phyloP scores from a whole-genome alignment of 768 basidiomycete species.

The Kwoniella botswanensis region DNA sequence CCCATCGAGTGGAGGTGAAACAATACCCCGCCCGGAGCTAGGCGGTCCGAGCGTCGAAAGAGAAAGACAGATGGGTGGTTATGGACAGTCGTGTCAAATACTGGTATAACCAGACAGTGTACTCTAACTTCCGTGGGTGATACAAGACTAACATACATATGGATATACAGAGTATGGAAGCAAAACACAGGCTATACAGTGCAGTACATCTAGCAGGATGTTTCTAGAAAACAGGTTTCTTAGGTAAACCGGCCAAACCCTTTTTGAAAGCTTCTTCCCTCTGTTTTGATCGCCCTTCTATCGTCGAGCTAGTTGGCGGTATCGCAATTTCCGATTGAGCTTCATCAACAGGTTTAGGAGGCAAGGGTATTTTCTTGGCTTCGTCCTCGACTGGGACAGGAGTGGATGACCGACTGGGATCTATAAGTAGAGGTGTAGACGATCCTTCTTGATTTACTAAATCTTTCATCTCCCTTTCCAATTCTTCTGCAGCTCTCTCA shows the following conservation, averaged over 20 bases:
- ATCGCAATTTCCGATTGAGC: not conserved
- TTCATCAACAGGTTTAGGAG: not conserved
- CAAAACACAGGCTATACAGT: too few relatives aligned
- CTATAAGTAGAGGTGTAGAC: not conserved
- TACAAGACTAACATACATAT: not conserved
- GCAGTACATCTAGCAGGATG: too few relatives aligned
- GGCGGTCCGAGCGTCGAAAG: not conserved
- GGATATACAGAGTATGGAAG: not conserved
- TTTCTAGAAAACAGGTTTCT: constrained; percentile 40
- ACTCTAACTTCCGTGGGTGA: not conserved
- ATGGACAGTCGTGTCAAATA: too few relatives aligned
- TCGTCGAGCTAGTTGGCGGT: not conserved
- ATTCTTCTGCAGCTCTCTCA: constrained; percentile 40
- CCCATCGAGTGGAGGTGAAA: constrained; percentile 3
- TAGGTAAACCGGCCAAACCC: constrained; percentile 41
- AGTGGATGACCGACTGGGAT: not conserved
- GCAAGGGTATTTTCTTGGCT: not conserved
- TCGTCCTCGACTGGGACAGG: not conserved
- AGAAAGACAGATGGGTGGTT: too few relatives aligned
- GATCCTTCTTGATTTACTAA: not conserved
- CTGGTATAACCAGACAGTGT: too few relatives aligned
- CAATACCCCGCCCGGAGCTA: not conserved
- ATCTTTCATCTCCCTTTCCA: constrained; percentile 38
- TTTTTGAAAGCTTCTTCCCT: constrained; percentile 9
- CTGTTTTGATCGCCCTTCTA: not conserved